Percentiles rank a stretch among this genome's conserved stretches.
Conservation (phyloP, 805 yeast genomes). For the Starmerella gropengiesseri region DNA sequence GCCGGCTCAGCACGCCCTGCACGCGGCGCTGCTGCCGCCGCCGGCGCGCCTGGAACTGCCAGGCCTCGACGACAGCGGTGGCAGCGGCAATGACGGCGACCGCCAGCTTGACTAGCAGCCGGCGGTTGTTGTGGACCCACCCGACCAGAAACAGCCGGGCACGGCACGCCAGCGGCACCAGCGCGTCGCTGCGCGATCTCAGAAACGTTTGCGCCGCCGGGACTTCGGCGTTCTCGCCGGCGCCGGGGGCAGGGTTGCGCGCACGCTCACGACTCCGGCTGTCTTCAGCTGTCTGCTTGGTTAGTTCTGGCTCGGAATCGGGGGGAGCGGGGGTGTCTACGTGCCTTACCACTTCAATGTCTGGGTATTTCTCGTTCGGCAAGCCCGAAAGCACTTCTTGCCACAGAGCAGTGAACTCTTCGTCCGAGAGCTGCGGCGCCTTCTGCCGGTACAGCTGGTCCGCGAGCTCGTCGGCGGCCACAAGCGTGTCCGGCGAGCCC, state of each 20-base stretch:
- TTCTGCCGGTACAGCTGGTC: conserved; percentile 22
- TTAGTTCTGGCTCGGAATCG: conserved; percentile 7
- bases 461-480: conserved; percentile 31
- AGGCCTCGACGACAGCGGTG: neutral
- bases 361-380: conserved; percentile 41
- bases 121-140: conserved; percentile 18
- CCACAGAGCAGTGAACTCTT: conserved; percentile 73
- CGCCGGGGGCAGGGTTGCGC: conserved; percentile 1
- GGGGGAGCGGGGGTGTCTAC: conserved; percentile 32
- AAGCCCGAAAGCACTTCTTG: conserved; percentile 42
- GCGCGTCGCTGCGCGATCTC: conserved; percentile 10
- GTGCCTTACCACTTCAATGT: conserved; percentile 58
- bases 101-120: neutral
- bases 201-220: neutral
- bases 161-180: conserved; percentile 18
- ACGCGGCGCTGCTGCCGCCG: conserved; percentile 8
- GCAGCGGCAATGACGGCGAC: neutral
- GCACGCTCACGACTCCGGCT: conserved; percentile 3
- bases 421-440: conserved; percentile 29
- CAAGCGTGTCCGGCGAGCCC: conserved; percentile 28
- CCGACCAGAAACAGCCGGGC: conserved; percentile 8
- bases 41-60: conserved; percentile 1
- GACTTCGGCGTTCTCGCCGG: neutral
- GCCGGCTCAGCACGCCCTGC: neutral
- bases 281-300: conserved; percentile 8